Percentiles rank a stretch among this genome's conserved stretches.
These are phyloP conservation scores for Solanum megistacrolobum DNA, from an alignment of 257 asterid species.

Conservation along the genomic window DNA sequence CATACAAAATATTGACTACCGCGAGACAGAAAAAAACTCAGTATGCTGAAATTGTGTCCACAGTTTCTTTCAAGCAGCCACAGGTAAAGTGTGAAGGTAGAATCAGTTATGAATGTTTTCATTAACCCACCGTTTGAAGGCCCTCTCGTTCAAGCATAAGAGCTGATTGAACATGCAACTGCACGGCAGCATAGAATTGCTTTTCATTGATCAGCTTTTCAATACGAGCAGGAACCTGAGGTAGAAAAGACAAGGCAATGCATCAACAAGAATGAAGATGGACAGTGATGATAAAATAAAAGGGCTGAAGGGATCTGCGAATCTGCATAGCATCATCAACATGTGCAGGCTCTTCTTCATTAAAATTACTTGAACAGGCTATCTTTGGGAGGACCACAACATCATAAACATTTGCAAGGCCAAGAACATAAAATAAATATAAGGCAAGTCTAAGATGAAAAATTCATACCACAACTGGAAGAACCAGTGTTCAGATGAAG, in stretches of 20 bases:
- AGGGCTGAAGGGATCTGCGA: background rate
- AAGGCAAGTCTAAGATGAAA: background rate
- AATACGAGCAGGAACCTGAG: constrained; percentile 87
- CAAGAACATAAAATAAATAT: background rate
- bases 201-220: constrained; percentile 89
- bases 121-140: constrained; percentile 77
- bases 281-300: background rate
- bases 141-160: constrained; percentile 98
- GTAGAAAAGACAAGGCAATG: constrained; percentile 15
- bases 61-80: background rate
- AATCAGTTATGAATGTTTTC: background rate
- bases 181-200: constrained; percentile 96
- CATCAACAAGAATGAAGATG: background rate
- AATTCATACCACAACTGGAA: background rate
- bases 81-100: background rate
- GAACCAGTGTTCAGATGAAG: background rate
- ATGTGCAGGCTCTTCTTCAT: background rate
- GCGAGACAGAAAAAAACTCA: background rate
- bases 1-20: background rate
- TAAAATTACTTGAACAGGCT: background rate
- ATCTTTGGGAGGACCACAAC: background rate
- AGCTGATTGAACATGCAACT: constrained; percentile 78
- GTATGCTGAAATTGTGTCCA: background rate
- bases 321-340: background rate
- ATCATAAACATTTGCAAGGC: background rate